These are phyloP conservation scores for Naganishia liquefaciens DNA, from an alignment of 1,284 basidiomycete genomes.

Conservation along the genomic window DNA sequence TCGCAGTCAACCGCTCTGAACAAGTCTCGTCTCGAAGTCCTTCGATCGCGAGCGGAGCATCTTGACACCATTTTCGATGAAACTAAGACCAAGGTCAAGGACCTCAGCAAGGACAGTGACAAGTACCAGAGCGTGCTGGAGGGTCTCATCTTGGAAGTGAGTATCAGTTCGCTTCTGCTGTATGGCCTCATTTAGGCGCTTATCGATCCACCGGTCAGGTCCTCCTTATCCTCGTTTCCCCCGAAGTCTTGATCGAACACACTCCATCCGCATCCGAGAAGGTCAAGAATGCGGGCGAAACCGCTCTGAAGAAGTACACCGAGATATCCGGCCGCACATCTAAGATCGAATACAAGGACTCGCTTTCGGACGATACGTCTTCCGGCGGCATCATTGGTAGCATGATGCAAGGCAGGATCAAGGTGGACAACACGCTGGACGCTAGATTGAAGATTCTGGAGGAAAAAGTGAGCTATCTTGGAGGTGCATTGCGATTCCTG, in stretches of 20 bases:
- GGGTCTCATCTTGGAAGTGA: constrained; percentile 75
- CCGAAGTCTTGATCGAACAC: constrained; percentile 53
- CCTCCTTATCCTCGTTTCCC: constrained; percentile 67
- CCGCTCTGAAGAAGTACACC: constrained; percentile 32
- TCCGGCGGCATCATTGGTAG: constrained; percentile 80
- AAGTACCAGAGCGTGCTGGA: constrained; percentile 78
- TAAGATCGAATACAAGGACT: constrained; percentile 65
- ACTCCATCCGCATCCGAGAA: constrained; percentile 19
- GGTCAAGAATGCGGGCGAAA: constrained; percentile 48
- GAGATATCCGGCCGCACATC: constrained; percentile 67
- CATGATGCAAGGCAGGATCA: constrained; percentile 73
- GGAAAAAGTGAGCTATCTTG: constrained; percentile 68
- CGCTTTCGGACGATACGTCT: constrained; percentile 70
- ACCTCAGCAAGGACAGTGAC: constrained; percentile 67
- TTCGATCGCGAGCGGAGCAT: constrained; percentile 89
- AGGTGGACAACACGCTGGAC: constrained; percentile 86
- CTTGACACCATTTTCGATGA: constrained; percentile 83
- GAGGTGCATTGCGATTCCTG: background rate
- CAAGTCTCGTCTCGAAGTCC: constrained; percentile 86
- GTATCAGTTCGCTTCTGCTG: constrained; percentile 31
- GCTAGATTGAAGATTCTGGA: constrained; percentile 82
- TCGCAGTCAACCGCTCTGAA: constrained; percentile 95
- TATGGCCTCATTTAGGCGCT: constrained; percentile 34
- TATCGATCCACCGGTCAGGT: constrained; percentile 48
- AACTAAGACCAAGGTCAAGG: constrained; percentile 66